Evolutionary conservation across 345 rosid species (phyloP).

Genomic region (Syzygium grande): DNA sequence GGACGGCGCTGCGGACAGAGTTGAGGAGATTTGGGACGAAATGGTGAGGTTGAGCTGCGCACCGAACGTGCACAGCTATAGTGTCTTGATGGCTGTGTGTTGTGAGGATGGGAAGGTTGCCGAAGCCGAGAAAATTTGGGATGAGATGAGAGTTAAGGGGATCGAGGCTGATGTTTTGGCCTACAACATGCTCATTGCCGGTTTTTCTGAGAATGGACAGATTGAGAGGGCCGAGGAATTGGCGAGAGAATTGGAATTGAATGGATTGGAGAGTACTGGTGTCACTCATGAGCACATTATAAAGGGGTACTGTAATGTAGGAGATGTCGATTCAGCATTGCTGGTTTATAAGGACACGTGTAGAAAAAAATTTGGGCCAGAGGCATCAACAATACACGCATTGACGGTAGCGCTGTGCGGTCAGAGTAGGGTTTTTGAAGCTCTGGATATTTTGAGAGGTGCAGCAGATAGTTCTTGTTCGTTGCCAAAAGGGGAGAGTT

Average conservation of each 20-base stretch:
- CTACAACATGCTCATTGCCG: conserved; percentile 67
- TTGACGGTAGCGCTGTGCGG: conserved; percentile 41
- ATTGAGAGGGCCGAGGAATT: conserved; percentile 49
- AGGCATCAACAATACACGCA: conserved; percentile 33
- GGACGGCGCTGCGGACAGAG: conserved; percentile 49
- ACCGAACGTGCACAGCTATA: conserved; percentile 39
- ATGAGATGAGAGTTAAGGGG: conserved; percentile 49
- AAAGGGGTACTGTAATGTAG: conserved; percentile 46
- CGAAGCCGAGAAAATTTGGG: conserved; percentile 60
- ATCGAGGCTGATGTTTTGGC: conserved; percentile 41
- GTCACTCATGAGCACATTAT: conserved; percentile 57
- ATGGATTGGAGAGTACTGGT: conserved; percentile 33
- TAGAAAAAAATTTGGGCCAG: conserved; percentile 36
- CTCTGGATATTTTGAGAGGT: conserved; percentile 33
- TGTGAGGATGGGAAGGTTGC: conserved; percentile 46
- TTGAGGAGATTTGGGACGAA: conserved; percentile 59
- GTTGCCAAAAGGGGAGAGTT: conserved; percentile 42
- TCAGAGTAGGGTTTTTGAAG: conserved; percentile 38
- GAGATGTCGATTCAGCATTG: conserved; percentile 44
- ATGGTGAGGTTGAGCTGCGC: conserved; percentile 37
- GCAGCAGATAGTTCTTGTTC: conserved; percentile 26
- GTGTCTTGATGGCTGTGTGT: conserved; percentile 44
- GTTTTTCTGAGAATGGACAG: conserved; percentile 43
- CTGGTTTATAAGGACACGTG: conserved; percentile 53
- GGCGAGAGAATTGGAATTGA: conserved; percentile 45